Percentiles rank a stretch among this genome's conserved stretches.
phyloP scores from a whole-genome alignment of 306 rosid species.

The Carpinus viminea region DNA sequence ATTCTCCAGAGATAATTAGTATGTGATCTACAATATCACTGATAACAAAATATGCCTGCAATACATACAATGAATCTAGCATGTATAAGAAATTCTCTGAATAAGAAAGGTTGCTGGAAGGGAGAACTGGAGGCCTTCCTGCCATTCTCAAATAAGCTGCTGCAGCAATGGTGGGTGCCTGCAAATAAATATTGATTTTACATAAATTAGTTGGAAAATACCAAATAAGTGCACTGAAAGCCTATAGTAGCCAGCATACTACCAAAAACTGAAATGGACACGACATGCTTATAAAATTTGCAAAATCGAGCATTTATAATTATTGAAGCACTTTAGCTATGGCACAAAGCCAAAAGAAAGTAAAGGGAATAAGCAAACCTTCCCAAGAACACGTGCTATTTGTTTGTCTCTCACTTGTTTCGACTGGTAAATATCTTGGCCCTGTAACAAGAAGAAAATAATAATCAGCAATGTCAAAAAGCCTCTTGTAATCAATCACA shows the following conservation, averaged over 20 bases:
- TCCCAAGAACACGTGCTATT: conserved; percentile 80
- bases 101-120: conserved; percentile 76
- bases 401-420: conserved; percentile 91
- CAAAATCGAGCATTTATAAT: conserved; percentile 17
- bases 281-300: not conserved
- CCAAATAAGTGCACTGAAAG: conserved; percentile 14
- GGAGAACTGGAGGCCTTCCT: conserved; percentile 91
- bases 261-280: conserved; percentile 14
- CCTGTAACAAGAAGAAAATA: conserved; percentile 42
- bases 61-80: conserved; percentile 85
- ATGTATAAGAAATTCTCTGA: conserved; percentile 85
- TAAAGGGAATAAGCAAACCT: conserved; percentile 47
- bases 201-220: conserved; percentile 13
- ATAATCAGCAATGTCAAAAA: not conserved
- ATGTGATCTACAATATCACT: conserved; percentile 6
- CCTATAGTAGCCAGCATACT: conserved; percentile 10
- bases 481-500: not conserved
- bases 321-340: conserved; percentile 14
- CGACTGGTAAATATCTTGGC: conserved; percentile 75
- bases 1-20: not conserved
- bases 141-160: conserved; percentile 80
- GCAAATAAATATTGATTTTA: conserved; percentile 27
- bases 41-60: not conserved
- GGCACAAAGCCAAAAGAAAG: conserved; percentile 18
- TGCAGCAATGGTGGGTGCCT: conserved; percentile 88